Evolutionary conservation across 2,329 filamentous ascomycete species (phyloP).

Genomic region (Botryosphaeria dothidea): DNA sequence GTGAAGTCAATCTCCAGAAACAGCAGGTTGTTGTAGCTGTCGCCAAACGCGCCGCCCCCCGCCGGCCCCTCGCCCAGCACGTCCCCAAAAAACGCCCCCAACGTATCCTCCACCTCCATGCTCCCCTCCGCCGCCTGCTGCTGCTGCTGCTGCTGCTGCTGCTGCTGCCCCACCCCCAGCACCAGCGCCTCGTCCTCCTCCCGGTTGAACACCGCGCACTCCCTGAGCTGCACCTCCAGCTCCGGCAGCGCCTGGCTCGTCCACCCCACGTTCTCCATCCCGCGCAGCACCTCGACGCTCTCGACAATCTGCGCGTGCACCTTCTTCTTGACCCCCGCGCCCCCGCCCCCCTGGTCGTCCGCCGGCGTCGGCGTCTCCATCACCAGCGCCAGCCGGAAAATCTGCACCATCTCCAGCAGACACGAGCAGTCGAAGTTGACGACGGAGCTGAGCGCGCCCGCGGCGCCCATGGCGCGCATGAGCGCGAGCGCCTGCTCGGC

Average conservation of each 20-base stretch:
- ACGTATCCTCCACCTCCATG: neutral
- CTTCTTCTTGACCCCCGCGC: neutral
- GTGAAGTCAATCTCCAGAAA: constrained; percentile 7
- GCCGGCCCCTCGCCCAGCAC: neutral
- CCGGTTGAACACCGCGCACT: constrained; percentile 29
- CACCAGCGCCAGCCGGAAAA: constrained; percentile 37
- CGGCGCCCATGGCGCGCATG: constrained; percentile 31
- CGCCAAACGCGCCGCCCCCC: neutral
- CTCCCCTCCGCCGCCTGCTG: neutral
- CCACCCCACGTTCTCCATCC: constrained; percentile 38
- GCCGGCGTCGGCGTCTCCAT: neutral
- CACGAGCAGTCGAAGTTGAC: constrained; percentile 39
- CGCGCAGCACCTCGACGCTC: constrained; percentile 26
- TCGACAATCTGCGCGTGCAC: constrained; percentile 29
- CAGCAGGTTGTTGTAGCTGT: neutral
- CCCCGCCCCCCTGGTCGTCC: neutral
- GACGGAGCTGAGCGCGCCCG: constrained; percentile 31
- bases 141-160: neutral
- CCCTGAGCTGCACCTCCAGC: constrained; percentile 32
- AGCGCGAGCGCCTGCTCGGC: constrained; percentile 31
- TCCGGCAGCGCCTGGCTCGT: constrained; percentile 37
- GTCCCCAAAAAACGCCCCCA: neutral
- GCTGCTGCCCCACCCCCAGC: neutral
- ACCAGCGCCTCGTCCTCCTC: constrained; percentile 19
- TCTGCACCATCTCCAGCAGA: constrained; percentile 34